phyloP scores from a whole-genome alignment of 176 grass and related monocot species.

The Oryza meridionalis region DNA sequence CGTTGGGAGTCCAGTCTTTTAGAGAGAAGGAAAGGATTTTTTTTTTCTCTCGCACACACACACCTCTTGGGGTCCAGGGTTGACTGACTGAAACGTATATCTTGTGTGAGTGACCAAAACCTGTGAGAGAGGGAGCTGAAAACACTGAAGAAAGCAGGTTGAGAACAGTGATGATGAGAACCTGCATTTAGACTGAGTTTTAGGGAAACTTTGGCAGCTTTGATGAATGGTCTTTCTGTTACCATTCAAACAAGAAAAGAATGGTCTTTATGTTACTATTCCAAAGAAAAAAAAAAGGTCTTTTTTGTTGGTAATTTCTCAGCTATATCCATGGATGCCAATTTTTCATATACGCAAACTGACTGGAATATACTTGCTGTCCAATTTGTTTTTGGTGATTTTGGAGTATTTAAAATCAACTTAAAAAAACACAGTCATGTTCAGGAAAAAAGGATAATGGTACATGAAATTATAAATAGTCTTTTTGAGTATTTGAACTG shows the following conservation, averaged over 20 bases:
- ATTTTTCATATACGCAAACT: neutral
- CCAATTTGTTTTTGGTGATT: neutral
- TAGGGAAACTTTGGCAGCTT: constrained; percentile 2
- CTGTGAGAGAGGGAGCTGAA: neutral
- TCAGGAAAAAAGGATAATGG: too few relatives aligned
- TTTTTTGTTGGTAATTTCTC: neutral
- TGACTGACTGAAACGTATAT: constrained; percentile 49
- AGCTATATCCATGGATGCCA: neutral
- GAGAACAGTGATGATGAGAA: neutral
- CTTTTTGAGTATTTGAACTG: neutral
- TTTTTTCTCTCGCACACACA: neutral
- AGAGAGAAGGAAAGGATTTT: neutral
- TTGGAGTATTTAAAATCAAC: too few relatives aligned
- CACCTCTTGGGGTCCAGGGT: constrained; percentile 26
- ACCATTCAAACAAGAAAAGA: neutral
- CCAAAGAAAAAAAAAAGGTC: neutral
- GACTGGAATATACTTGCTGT: neutral
- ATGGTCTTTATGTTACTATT: too few relatives aligned
- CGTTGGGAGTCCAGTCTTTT: neutral
- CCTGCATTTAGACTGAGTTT: neutral
- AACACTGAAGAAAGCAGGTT: neutral
- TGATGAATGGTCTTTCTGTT: neutral
- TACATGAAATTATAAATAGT: neutral
- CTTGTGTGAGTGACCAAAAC: constrained; percentile 7
- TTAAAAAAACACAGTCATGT: too few relatives aligned